Percentiles rank a stretch among this genome's conserved stretches.
Conservation (phyloP, 441 rosid species). For the Adansonia gregorii region DNA sequence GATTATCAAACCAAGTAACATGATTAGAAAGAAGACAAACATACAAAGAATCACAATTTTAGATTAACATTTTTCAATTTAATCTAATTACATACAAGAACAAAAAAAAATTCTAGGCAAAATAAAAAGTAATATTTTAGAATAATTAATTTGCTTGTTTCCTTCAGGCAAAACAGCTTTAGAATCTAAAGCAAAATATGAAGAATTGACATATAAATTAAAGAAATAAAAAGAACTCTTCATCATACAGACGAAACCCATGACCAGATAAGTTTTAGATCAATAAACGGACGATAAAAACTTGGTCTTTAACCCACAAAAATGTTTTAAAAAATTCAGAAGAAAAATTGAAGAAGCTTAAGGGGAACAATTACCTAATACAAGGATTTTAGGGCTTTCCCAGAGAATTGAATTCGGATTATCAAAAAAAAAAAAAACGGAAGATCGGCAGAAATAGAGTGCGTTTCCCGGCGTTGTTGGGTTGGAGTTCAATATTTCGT, state of each 20-base stretch:
- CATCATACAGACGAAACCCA: neutral
- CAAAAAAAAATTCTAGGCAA: neutral
- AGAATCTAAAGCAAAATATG: neutral
- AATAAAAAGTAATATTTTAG: neutral
- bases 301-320: neutral
- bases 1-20: neutral
- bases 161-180: neutral
- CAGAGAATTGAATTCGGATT: neutral
- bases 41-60: neutral
- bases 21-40: neutral
- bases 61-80: slow-evolving; percentile 8
- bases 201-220: neutral
- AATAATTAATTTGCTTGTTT: neutral
- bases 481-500: no score
- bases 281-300: neutral
- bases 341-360: neutral
- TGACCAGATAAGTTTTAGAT: neutral
- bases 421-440: neutral
- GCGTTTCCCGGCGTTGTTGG: neutral
- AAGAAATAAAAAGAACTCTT: neutral
- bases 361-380: slow-evolving; percentile 10
- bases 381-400: slow-evolving; percentile 8
- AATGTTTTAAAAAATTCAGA: neutral
- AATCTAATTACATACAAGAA: neutral
- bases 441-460: no score